Base-by-base conservation (phyloP, 805 yeast species). In the Sungouiozyma ichnusensis region DNA sequence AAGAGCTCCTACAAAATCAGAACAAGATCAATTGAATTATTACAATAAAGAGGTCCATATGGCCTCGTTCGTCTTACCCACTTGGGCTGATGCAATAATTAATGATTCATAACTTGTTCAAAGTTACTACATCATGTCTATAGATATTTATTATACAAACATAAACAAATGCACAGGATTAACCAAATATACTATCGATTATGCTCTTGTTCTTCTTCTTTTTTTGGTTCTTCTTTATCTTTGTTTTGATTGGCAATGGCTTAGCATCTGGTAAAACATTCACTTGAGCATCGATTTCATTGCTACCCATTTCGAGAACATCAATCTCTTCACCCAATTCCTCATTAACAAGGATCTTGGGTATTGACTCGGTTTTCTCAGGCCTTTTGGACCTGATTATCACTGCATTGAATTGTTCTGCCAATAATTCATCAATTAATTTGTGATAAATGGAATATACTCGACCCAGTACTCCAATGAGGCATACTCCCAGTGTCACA, bases 181-280 rank as follows among this genome's bases (percentile, higher is more conserved):
- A 76, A 1, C 85, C 86, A 62, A 84, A 84, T 14, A 85, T 84
- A 51, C 77, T 84, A 59, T 83, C 92, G 42, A 85, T 85, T 9
- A 78, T 80, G 37, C 71, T 70, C 46, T 64, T 72, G 40, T 62
- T 59, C 55, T 69, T 75, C 55, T 68, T 71, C 44, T 70, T 70
- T 55, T 68, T 69, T 52, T 62, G 65, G 46, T 54, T 62, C 43
- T 57, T 58, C 46, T 48, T 48, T 35, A 48, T 51, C 34, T 41
- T 49, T 11, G n/a, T n/a, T n/a, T n/a, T n/a, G n/a, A n/a, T n/a
- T n/a, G n/a, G n/a, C n/a, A n/a, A n/a, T n/a, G n/a, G n/a, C n/a
- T n/a, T n/a, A n/a, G n/a, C n/a, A n/a, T n/a, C n/a, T n/a, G n/a
- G n/a, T n/a, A n/a, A n/a, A n/a, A n/a, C n/a, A n/a, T n/a, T 33